Evolutionary conservation across 129 eudicot species (phyloP), one percentile per base, ranked within the genome.

Genomic region (Centrapalus pauciflorus): DNA sequence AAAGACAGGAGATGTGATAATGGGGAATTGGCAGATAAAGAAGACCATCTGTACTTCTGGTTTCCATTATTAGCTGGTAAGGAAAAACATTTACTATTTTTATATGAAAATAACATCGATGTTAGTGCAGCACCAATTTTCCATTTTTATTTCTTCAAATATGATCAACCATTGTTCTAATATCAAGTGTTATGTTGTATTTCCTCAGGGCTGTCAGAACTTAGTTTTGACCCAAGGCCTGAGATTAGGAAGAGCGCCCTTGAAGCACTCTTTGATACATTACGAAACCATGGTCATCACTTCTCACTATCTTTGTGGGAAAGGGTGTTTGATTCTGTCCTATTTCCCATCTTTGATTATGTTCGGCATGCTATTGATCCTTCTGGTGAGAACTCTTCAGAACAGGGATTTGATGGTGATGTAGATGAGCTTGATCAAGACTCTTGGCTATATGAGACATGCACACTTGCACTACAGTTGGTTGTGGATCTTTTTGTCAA

Each of bases 401-500:
- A 73, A 21, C 82, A 72, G 63, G 85, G 69, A 27, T 41, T 59
- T 68, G 82, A 88, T 62, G 79, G 78, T 59, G 86, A 85, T 5
- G 37, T 61, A 17, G 87, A 49, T 11, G 96, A 84, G 43, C 88
- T 76, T 35, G 95, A 89, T 80, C 89, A 93, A 76, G 96, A 93
- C 76, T 66, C 99, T 23, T 93, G 99, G 99, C 92, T 93, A 19
- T 89, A 88, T 38, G 99, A 89, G 83, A 93, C 99, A 24, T 93
- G 99, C 81, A 93, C 96, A 21, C 76, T 93, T 68, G 95, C 96
- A 32, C 95, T 89, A 68, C 97, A 94, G 67, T 79, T 94, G 37
- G 95, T 94, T 71, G 99, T 89, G 28, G 99, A 94, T 63, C 92
- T 94, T 69, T 94, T 89, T 73, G 85, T 89, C 33, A 89, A 94